Conservation (phyloP, 306 rosid genomes). For the Malus asiatica region DNA sequence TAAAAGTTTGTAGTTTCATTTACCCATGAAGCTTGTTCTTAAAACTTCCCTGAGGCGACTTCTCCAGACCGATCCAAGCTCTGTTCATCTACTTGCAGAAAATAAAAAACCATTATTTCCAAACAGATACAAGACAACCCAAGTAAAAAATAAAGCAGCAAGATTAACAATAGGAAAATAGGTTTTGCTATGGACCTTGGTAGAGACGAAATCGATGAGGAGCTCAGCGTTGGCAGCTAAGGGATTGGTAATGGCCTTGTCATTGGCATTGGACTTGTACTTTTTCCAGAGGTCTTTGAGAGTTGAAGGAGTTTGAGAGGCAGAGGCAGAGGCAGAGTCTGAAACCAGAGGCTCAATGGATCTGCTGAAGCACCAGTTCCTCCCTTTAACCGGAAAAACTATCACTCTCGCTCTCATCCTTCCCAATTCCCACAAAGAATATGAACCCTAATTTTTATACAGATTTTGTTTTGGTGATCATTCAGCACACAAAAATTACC, state of each 20-base stretch:
- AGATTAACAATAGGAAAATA: no score
- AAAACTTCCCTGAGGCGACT: slow-evolving; percentile 56
- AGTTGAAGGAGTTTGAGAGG: slow-evolving; percentile 46
- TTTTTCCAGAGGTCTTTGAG: slow-evolving; percentile 49
- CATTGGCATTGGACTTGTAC: slow-evolving; percentile 38
- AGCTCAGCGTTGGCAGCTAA: slow-evolving; percentile 54
- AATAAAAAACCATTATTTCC: not conserved
- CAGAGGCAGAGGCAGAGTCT: slow-evolving; percentile 20
- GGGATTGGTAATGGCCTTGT: slow-evolving; percentile 26
- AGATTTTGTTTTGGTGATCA: not conserved
- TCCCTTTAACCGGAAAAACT: slow-evolving; percentile 78
- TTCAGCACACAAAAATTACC: not conserved
- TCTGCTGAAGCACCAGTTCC: slow-evolving; percentile 81
- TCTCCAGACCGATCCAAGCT: slow-evolving; percentile 71
- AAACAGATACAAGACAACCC: not conserved
- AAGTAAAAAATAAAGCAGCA: not conserved
- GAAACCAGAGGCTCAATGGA: slow-evolving; percentile 37
- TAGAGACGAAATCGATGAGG: slow-evolving; percentile 42
- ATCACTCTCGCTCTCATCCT: slow-evolving; percentile 78
- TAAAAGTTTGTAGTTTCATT: not conserved
- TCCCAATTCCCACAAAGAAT: not conserved
- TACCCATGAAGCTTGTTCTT: slow-evolving; percentile 78
- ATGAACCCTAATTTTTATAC: not conserved
- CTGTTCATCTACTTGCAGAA: slow-evolving; percentile 54
- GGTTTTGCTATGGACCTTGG: slow-evolving; percentile 34